Evolutionary conservation across 2,329 filamentous ascomycete genomes (phyloP).

Genomic region (Pyricularia grisea): DNA sequence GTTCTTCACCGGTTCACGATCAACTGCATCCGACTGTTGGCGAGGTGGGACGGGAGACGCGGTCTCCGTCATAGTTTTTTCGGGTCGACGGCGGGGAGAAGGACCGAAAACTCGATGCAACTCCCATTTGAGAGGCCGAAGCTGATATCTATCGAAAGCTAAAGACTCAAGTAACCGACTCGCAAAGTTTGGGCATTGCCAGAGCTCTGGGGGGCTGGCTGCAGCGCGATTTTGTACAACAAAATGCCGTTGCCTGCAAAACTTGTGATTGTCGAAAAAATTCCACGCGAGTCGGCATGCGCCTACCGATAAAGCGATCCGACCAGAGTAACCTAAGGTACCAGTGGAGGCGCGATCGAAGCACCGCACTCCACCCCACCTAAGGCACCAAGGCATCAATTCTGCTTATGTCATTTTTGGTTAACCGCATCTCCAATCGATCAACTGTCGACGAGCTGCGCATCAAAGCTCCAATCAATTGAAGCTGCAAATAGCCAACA

Average conservation of each 20-base stretch:
- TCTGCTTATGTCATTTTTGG: neutral
- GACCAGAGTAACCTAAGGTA: neutral
- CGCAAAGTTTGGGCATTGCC: conserved; percentile 45
- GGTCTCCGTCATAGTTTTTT: conserved; percentile 49
- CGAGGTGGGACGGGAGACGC: conserved; percentile 43
- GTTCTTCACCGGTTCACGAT: neutral
- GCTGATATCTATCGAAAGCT: conserved; percentile 45
- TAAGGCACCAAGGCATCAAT: neutral
- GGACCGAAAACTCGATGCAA: conserved; percentile 45
- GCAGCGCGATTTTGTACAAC: conserved; percentile 32
- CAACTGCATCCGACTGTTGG: conserved; percentile 20
- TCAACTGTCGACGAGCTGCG: neutral
- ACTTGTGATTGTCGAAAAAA: conserved; percentile 28
- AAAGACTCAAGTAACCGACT: conserved; percentile 32
- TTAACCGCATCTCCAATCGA: neutral
- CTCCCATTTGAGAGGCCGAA: conserved; percentile 48
- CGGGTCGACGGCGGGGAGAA: conserved; percentile 28
- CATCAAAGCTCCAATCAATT: neutral
- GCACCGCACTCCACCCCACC: neutral
- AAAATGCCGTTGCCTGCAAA: conserved; percentile 40
- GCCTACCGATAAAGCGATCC: neutral
- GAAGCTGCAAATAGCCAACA: neutral
- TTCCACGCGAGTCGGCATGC: conserved; percentile 4
- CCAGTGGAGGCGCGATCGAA: neutral
- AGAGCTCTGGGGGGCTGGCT: conserved; percentile 36